Base-by-base conservation (phyloP, 2,329 filamentous ascomycete genomes). In the Fusarium bulbicola region DNA sequence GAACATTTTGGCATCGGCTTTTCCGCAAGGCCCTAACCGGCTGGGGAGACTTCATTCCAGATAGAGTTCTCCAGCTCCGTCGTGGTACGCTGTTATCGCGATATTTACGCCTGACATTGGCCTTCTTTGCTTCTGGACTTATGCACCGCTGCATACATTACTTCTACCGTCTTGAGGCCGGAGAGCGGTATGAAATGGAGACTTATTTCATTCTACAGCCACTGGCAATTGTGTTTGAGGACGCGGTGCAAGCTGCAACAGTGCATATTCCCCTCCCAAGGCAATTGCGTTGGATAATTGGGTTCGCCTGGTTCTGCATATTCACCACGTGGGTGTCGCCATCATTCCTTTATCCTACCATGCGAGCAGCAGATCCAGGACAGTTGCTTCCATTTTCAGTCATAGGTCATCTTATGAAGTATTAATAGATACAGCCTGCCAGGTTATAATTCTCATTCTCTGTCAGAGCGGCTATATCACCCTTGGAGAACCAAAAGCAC, bases 1-100 rank as follows among this genome's bases (percentile, higher is more conserved):
- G 64, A 5, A 66, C 47, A 1, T 67, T 66, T 4, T 67, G 65
- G 65, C 65, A 67, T 43, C 62, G 24, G 2, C 53, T 66, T 10
- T 67, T 47, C 12, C 65, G 62, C 3, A 66, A 37, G 42, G 13
- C 34, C 4, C 16, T 67, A 3, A 15, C 46, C 0, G 40, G 53
- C 1, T 67, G 46, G 40, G 65, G 65, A 18, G 46, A 67, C 7
- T 42, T 67, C 13, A 16, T 67, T 7, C n/a, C 62, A 0, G 62
- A 67, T 6, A 66, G 11, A 1, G 30, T 60, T 6, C 24, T 66
- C 0, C 7, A 9, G 1, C 5, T 67, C 5, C 46, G 15, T 16
- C 62, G 65, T 0, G 62, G 65, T 1, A 49, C 24, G 2, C 6
- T 60, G 1, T 3, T 66, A 2, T 67, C 62, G 0, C 53, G 62